phyloP scores from a whole-genome alignment of 2,329 filamentous ascomycete genomes.

The Ceratocystis eucalypticola region DNA sequence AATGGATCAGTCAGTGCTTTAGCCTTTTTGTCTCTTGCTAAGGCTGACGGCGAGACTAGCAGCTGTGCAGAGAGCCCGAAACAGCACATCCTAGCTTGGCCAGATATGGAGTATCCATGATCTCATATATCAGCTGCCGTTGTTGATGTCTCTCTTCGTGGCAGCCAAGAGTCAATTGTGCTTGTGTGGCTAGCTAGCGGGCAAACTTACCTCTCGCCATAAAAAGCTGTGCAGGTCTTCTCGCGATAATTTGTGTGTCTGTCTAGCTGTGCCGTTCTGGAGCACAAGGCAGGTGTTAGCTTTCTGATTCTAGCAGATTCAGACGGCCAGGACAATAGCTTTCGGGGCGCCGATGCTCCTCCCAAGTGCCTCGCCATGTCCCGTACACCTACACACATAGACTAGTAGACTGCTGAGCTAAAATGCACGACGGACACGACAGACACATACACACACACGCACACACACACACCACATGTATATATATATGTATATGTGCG shows the following conservation, averaged over 20 bases:
- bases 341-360: background rate
- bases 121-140: background rate
- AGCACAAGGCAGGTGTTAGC: background rate
- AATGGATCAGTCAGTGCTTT: background rate
- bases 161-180: background rate
- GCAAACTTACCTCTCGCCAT: slow-evolving; percentile 3
- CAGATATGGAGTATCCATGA: background rate
- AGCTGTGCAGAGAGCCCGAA: background rate
- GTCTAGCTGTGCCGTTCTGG: background rate
- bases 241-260: background rate
- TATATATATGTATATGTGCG: no score
- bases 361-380: background rate
- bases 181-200: background rate
- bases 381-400: background rate
- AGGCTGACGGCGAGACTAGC: background rate
- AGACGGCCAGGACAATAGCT: background rate
- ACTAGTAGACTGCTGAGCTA: background rate
- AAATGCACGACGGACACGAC: no score
- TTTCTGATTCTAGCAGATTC: background rate
- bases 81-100: background rate
- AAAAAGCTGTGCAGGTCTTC: slow-evolving; percentile 12
- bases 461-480: background rate
- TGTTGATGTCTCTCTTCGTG: background rate
- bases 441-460: no score
- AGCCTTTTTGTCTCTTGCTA: background rate